phyloP scores from a whole-genome alignment of 2,329 filamentous ascomycete genomes.

The Coniochaeta sp. region DNA sequence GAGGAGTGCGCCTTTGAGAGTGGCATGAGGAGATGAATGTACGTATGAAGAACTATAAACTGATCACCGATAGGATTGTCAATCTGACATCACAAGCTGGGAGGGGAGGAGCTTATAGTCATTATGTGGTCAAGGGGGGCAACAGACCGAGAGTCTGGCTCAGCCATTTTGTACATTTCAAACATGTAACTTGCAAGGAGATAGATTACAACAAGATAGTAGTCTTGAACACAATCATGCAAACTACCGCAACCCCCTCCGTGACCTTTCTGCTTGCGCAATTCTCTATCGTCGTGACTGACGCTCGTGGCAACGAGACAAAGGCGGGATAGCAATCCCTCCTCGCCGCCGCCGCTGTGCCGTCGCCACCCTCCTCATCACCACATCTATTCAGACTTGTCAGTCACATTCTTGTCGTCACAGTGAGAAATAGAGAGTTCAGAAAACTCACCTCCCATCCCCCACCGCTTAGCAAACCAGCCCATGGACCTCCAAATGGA shows the following conservation, averaged over 20 bases:
- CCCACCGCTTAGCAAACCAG: background rate
- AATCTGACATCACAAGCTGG: too few species aligned
- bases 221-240: too few species aligned
- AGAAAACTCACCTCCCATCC: background rate
- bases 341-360: background rate
- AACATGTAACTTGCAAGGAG: too few species aligned
- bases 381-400: background rate
- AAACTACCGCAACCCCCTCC: background rate
- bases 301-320: background rate
- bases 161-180: too few species aligned
- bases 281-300: background rate
- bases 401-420: too few species aligned
- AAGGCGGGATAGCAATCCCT: background rate
- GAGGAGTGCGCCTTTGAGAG: background rate
- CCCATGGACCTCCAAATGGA: background rate
- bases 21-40: background rate
- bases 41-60: background rate
- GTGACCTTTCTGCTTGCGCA: background rate
- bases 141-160: too few species aligned
- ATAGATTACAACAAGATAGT: too few species aligned
- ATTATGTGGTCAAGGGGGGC: too few species aligned
- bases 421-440: too few species aligned
- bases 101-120: too few species aligned
- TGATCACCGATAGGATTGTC: too few species aligned
- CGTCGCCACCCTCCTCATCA: background rate